Conservation (phyloP, 2,329 filamentous ascomycete species). For the Chaetomium sp. region DNA sequence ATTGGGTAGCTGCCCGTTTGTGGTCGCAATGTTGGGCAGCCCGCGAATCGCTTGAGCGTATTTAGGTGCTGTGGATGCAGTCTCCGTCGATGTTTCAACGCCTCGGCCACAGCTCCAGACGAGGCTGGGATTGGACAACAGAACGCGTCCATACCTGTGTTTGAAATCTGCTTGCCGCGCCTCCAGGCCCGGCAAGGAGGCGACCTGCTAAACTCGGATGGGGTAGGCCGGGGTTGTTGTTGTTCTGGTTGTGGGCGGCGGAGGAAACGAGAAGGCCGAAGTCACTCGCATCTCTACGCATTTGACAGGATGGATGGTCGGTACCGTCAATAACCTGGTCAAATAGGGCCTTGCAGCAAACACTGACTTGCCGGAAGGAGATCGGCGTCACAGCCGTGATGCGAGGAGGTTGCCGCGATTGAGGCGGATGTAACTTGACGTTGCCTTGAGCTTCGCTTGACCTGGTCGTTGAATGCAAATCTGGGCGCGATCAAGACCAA, state of each 20-base stretch:
- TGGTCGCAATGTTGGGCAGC: conserved; percentile 27
- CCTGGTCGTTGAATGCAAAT: conserved; percentile 5
- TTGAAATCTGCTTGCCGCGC: background rate
- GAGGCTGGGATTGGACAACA: conserved; percentile 1
- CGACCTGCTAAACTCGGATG: background rate
- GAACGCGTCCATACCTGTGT: background rate
- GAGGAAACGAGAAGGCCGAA: background rate
- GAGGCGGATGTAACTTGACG: conserved; percentile 17
- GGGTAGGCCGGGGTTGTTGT: background rate
- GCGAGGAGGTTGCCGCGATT: conserved; percentile 8
- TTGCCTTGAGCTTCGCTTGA: conserved; percentile 10
- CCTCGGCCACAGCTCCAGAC: conserved; percentile 3
- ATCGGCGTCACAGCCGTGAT: conserved; percentile 13
- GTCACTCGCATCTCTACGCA: background rate
- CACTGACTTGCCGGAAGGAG: conserved; percentile 8
- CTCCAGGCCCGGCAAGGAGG: background rate
- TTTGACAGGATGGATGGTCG: background rate
- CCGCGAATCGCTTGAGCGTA: conserved; percentile 16
- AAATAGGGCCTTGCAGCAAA: background rate
- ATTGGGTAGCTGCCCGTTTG: conserved; percentile 26
- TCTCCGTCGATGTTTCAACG: background rate
- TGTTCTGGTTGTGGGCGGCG: background rate
- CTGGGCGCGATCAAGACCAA: background rate
- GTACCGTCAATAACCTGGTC: background rate
- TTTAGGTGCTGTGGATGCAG: background rate